Evolutionary conservation across 2,329 filamentous ascomycete genomes (phyloP).

Genomic region (Xylariomycetidae sp.): DNA sequence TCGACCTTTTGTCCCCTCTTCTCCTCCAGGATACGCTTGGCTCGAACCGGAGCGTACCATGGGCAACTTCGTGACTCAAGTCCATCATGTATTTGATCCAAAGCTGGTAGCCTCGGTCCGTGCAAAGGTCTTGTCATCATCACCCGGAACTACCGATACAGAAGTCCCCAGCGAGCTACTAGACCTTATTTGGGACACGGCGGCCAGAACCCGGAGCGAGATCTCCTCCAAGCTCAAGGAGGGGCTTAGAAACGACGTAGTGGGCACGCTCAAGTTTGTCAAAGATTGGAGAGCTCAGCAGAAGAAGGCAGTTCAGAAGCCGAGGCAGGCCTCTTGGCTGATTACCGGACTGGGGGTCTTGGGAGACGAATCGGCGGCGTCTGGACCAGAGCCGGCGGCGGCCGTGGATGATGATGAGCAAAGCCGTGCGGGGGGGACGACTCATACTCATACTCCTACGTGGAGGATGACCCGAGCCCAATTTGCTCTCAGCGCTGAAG

Average conservation of each 20-base stretch:
- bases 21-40: conserved; percentile 1
- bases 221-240: conserved; percentile 21
- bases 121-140: conserved; percentile 2
- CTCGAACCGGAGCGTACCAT: conserved; percentile 11
- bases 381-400: background rate
- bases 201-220: conserved; percentile 22
- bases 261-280: conserved; percentile 26
- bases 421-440: background rate
- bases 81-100: conserved; percentile 12
- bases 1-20: conserved; percentile 12
- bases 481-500: conserved; percentile 3
- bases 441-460: no score
- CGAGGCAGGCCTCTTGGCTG: conserved; percentile 7
- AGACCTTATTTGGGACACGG: conserved; percentile 12
- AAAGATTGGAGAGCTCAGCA: conserved; percentile 8
- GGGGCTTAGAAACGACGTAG: conserved; percentile 27
- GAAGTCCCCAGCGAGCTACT: conserved; percentile 5
- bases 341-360: conserved; percentile 14
- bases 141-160: no score
- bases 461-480: conserved; percentile 1
- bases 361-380: background rate
- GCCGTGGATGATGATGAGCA: background rate
- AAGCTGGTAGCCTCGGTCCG: conserved; percentile 9
- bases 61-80: conserved; percentile 15
- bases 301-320: conserved; percentile 7